Evolutionary conservation across 108 stramenopile genomes (phyloP), one percentile per base, ranked within the genome.

Genomic region (Discostella pseudostelligera): DNA sequence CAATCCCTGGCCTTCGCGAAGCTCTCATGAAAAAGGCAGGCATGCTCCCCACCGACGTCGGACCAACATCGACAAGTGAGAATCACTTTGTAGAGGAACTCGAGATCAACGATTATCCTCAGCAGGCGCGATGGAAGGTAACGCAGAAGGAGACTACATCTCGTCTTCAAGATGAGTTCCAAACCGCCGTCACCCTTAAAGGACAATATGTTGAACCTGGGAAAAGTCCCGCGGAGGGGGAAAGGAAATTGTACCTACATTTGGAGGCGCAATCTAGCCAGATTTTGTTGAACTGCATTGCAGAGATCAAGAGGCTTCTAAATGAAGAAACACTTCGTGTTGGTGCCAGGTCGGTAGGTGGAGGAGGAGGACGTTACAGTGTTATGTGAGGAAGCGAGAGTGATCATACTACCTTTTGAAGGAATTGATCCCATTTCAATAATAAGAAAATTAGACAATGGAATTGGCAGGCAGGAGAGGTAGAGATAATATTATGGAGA

Each of bases 21-120:
- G 87, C 87, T 39, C 70, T 92, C 25, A 63, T 90, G 69, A 86
- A 83, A 51, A 81, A 86, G 54, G 90, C 84, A 24, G 89, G 89
- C 19, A 83, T 87, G 59, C 40, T 69, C 8, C 81, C 85, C 19
- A 39, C 75, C 5, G 74, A 83, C 11, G 80, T 69, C 24, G 58
- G 65, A 7, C 66, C 70, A 36, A 56, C 46, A 22, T 62, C 76
- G 3, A 79, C 83, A 50, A 75, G 81, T 17, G 66, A 73, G 7
- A 88, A 85, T 69, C 89, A 90, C 73, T 92, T 87, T 65, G 70
- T 89, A 28, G 88, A 86, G 63, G 94, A 95, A 54, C 79, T 94
- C 22, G 93, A 92, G 54, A 96, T 97, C 81, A 97, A 97, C 76
- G 94, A 96, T 48, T 97, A 94, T 67, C 94, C 94, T 9, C 79